Conservation (phyloP, 352 stramenopile species). For the Halophytophthora batemanensis region DNA sequence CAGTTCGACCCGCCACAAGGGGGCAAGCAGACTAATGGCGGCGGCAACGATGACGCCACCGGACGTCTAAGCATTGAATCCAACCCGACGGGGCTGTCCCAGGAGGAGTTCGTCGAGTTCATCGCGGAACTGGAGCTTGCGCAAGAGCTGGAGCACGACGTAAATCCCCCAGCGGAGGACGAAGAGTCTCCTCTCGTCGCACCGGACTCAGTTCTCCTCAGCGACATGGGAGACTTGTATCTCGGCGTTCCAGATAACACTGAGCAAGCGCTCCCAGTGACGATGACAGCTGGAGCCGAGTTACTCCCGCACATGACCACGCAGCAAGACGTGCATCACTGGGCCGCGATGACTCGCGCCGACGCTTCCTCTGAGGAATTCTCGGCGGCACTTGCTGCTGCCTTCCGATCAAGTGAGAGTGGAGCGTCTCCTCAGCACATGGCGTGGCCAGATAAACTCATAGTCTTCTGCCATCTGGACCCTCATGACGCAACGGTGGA, state of each 20-base stretch:
- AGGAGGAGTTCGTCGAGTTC: slow-evolving; percentile 25
- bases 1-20: slow-evolving; percentile 16
- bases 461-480: slow-evolving; percentile 15
- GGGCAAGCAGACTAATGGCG: not conserved
- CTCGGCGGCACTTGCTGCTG: slow-evolving; percentile 11
- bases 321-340: slow-evolving; percentile 28
- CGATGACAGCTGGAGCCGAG: slow-evolving; percentile 3
- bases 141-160: slow-evolving; percentile 15
- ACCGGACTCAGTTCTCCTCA: not conserved
- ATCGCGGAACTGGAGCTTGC: slow-evolving; percentile 23
- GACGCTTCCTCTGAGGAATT: slow-evolving; percentile 26
- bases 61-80: slow-evolving; percentile 12
- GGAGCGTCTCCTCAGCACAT: slow-evolving; percentile 5
- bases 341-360: slow-evolving; percentile 24
- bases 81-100: slow-evolving; percentile 17
- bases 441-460: slow-evolving; percentile 13
- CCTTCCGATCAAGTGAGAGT: slow-evolving; percentile 7
- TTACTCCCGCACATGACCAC: slow-evolving; percentile 10
- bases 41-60: slow-evolving; percentile 1
- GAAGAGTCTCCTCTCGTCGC: slow-evolving; percentile 26
- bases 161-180: not conserved
- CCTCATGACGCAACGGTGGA: too few species aligned
- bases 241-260: slow-evolving; percentile 4
- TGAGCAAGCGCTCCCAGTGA: not conserved
- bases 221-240: slow-evolving; percentile 12